Evolutionary conservation across 2,329 filamentous ascomycete species (phyloP).

Genomic region (Cercospora citrullina): DNA sequence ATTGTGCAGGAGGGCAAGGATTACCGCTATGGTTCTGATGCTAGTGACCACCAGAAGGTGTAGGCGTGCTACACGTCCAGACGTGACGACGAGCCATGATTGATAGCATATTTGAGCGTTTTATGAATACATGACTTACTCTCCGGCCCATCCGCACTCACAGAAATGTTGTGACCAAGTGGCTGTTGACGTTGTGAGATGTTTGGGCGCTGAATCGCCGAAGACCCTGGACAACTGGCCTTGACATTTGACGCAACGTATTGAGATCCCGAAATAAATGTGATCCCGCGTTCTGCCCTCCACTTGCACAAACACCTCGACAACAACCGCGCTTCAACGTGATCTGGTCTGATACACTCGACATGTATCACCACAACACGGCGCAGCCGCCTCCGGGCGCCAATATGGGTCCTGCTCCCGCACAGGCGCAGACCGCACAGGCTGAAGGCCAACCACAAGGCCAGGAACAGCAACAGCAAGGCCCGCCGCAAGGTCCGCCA

Average conservation of each 20-base stretch:
- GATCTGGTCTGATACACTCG: conserved; percentile 2
- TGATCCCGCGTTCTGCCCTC: not conserved
- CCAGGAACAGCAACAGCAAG: not conserved
- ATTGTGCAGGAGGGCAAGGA: conserved; percentile 15
- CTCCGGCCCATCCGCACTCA: not conserved
- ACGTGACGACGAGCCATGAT: not conserved
- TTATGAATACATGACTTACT: not conserved
- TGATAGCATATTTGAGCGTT: not conserved
- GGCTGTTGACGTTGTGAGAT: not conserved
- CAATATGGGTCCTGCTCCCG: not conserved
- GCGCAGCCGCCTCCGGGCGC: conserved; percentile 8
- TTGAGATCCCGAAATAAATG: conserved; percentile 14
- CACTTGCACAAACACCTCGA: not conserved
- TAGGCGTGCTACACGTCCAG: conserved; percentile 1
- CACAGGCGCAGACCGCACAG: not conserved
- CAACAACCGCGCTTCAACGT: not conserved
- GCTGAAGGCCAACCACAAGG: not conserved
- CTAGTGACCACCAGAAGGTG: conserved; percentile 15
- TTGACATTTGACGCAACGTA: conserved; percentile 8
- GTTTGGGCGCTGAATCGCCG: not conserved
- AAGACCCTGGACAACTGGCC: conserved; percentile 7
- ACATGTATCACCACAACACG: conserved; percentile 16
- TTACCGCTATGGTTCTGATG: conserved; percentile 6
- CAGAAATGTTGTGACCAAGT: not conserved
- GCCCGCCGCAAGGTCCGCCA: not conserved